phyloP scores from a whole-genome alignment of 2,329 filamentous ascomycete genomes.

The Fusarium sarcochroum region DNA sequence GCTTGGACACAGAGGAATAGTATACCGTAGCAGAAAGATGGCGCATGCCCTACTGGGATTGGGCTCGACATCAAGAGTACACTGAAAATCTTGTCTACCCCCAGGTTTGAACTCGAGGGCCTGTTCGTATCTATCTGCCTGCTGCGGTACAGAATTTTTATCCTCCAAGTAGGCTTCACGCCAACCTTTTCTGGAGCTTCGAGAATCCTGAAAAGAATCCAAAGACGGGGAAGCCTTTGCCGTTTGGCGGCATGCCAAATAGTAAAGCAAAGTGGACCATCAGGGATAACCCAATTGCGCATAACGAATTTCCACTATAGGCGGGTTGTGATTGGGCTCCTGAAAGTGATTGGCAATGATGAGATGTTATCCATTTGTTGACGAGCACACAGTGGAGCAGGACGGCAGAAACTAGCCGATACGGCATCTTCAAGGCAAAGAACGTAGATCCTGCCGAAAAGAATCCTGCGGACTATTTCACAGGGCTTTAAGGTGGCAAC shows the following conservation, averaged over 20 bases:
- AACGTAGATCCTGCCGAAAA: neutral
- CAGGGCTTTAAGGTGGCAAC: neutral
- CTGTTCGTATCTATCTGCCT: neutral
- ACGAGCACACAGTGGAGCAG: neutral
- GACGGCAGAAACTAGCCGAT: neutral
- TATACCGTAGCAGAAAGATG: neutral
- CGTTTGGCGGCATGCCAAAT: neutral
- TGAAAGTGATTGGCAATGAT: neutral
- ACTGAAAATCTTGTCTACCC: neutral
- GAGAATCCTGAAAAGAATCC: slow-evolving; percentile 4
- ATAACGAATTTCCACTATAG: accelerated
- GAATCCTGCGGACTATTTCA: accelerated
- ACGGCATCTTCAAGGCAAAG: slow-evolving; percentile 12
- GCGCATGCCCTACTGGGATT: slow-evolving; percentile 17
- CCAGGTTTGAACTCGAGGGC: accelerated
- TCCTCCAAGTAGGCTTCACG: neutral
- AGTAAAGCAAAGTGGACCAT: neutral
- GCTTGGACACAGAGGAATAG: neutral
- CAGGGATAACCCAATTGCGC: neutral
- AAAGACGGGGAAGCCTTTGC: accelerated
- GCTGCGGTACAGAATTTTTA: neutral
- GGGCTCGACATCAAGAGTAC: neutral
- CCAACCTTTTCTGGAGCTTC: neutral
- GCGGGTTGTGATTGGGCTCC: slow-evolving; percentile 1
- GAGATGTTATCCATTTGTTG: neutral